Conservation (phyloP, 257 asterid species). For the Euphrasia confusa region DNA sequence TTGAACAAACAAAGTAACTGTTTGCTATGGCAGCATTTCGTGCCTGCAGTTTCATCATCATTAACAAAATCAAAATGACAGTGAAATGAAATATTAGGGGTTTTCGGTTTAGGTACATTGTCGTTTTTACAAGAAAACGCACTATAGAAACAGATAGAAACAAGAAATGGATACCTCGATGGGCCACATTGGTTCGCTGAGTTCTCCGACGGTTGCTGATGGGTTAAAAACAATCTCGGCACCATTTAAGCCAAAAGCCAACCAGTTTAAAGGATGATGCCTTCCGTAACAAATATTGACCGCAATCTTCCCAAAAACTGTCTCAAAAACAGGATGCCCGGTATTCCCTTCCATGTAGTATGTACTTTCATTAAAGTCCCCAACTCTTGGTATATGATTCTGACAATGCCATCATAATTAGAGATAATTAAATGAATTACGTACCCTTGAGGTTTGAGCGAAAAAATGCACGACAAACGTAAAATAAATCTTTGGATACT, state of each 20-base stretch:
- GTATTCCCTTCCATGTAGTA: constrained; percentile 98
- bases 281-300: constrained; percentile 95
- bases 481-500: neutral
- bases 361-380: constrained; percentile 94
- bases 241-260: constrained; percentile 89
- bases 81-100: neutral
- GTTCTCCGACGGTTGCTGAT: constrained; percentile 96
- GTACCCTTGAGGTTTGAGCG: no score
- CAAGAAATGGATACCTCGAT: constrained; percentile 58
- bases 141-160: neutral
- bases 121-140: neutral
- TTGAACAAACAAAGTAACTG: constrained; percentile 78
- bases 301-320: constrained; percentile 84
- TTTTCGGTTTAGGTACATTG: no score
- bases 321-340: constrained; percentile 95
- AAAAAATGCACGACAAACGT: no score
- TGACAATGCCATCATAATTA: constrained; percentile 32
- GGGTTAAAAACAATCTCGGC: constrained; percentile 97
- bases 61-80: neutral
- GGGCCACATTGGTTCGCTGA: constrained; percentile 99
- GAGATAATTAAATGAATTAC: no score
- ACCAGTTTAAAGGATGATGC: constrained; percentile 97
- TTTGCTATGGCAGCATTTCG: constrained; percentile 96
- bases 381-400: constrained; percentile 98
- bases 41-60: constrained; percentile 48